These are phyloP conservation scores for Saccharomyces kudriavzevii DNA, from an alignment of 805 yeast genomes.

Conservation along the genomic window DNA sequence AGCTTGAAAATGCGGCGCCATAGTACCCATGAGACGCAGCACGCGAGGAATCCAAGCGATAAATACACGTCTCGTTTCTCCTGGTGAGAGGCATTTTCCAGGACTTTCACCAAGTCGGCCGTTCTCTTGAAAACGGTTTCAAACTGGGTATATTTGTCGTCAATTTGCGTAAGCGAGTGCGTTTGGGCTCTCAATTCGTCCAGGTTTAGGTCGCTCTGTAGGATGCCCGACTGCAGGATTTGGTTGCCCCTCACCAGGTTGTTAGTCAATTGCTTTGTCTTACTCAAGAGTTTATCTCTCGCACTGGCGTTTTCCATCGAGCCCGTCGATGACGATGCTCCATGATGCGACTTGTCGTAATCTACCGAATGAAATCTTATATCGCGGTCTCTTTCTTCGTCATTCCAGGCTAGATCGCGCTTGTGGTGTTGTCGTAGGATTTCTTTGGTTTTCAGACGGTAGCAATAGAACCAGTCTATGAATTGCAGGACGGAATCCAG, in stretches of 20 bases:
- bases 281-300: conserved; percentile 22
- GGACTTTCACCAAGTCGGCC: conserved; percentile 22
- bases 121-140: conserved; percentile 25
- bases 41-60: conserved; percentile 21
- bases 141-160: conserved; percentile 27
- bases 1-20: conserved; percentile 30
- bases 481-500: conserved; percentile 6
- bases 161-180: conserved; percentile 19
- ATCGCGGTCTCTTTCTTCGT: conserved; percentile 2
- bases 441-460: not conserved
- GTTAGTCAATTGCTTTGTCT: conserved; percentile 25
- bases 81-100: conserved; percentile 27
- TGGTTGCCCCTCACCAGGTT: conserved; percentile 28
- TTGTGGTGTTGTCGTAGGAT: not conserved
- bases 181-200: conserved; percentile 30
- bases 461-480: conserved; percentile 16
- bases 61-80: conserved; percentile 30
- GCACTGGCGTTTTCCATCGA: conserved; percentile 6
- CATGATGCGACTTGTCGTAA: conserved; percentile 1
- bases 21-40: conserved; percentile 29
- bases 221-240: conserved; percentile 26
- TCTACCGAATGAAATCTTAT: conserved; percentile 1
- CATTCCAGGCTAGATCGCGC: not conserved
- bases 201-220: conserved; percentile 30
- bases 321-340: not conserved